These are phyloP conservation scores for Cymbopogon flexuosus DNA, from an alignment of 202 grass and related monocot species.

Conservation along the genomic window DNA sequence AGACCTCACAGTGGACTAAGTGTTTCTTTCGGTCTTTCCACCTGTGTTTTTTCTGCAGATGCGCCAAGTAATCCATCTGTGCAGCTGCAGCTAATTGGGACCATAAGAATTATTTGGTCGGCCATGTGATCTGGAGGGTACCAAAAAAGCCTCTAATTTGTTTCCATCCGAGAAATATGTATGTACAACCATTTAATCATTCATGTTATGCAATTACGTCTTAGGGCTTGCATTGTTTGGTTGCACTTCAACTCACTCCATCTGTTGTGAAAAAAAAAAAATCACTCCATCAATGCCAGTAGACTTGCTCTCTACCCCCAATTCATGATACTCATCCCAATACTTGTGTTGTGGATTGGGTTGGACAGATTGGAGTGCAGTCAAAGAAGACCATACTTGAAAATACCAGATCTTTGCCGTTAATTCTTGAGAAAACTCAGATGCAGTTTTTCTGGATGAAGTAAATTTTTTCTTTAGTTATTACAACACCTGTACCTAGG, in stretches of 20 bases:
- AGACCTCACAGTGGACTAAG: background rate
- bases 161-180: background rate
- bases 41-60: constrained; percentile 17
- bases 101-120: background rate
- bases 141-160: background rate
- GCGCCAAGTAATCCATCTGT: background rate
- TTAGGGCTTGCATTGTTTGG: too few relatives aligned
- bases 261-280: too few relatives aligned
- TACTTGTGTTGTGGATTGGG: background rate
- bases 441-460: too few relatives aligned
- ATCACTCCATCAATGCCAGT: too few relatives aligned
- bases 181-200: too few relatives aligned
- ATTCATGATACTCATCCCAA: too few relatives aligned
- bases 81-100: background rate
- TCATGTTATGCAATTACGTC: background rate
- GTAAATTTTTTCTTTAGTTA: too few relatives aligned
- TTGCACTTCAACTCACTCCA: too few relatives aligned
- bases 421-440: background rate
- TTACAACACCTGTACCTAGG: too few relatives aligned
- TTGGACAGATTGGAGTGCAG: background rate
- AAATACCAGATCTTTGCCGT: background rate
- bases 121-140: constrained; percentile 11
- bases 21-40: background rate
- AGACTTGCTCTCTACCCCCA: too few relatives aligned
- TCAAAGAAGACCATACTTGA: background rate